Percentiles rank a stretch among this genome's conserved stretches.
phyloP scores from a whole-genome alignment of 1,284 basidiomycete species.

The Apiotrichum sp. region DNA sequence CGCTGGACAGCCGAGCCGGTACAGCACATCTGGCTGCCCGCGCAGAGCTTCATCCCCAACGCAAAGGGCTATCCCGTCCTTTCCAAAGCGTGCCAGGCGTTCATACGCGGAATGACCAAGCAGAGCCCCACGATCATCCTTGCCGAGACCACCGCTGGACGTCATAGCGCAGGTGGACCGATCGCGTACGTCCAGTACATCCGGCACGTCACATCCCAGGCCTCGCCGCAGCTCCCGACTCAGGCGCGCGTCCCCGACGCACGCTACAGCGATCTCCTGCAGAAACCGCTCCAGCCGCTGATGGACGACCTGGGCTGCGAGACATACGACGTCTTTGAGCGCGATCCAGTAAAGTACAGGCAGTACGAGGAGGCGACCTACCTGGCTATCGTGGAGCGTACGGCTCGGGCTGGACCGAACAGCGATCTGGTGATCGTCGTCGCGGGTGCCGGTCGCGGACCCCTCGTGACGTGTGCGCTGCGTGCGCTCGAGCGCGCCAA shows the following conservation, averaged over 20 bases:
- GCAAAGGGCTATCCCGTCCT: constrained; percentile 95
- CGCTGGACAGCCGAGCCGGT: constrained; percentile 93
- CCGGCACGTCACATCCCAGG: constrained; percentile 68
- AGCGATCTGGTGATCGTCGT: constrained; percentile 61
- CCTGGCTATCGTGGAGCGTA: constrained; percentile 68
- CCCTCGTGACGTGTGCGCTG: constrained; percentile 80
- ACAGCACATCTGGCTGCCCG: constrained; percentile 78
- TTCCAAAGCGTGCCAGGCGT: constrained; percentile 81
- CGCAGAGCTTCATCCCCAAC: constrained; percentile 88
- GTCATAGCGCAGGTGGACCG: constrained; percentile 74
- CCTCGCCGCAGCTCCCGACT: constrained; percentile 47
- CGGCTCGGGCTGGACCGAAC: constrained; percentile 21
- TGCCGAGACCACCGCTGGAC: constrained; percentile 57
- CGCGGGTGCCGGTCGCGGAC: constrained; percentile 91
- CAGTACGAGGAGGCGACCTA: constrained; percentile 93
- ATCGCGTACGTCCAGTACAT: constrained; percentile 87
- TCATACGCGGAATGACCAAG: constrained; percentile 81
- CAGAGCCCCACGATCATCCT: constrained; percentile 76
- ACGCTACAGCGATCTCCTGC: constrained; percentile 83
- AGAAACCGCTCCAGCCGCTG: constrained; percentile 91
- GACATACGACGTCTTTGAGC: constrained; percentile 96
- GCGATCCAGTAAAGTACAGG: constrained; percentile 92
- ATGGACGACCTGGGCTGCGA: constrained; percentile 94
- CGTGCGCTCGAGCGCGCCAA: constrained; percentile 67
- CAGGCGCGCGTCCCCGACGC: constrained; percentile 77